Evolutionary conservation across 495 filamentous ascomycete species (phyloP).

Genomic region (Penicillium mononematosum): DNA sequence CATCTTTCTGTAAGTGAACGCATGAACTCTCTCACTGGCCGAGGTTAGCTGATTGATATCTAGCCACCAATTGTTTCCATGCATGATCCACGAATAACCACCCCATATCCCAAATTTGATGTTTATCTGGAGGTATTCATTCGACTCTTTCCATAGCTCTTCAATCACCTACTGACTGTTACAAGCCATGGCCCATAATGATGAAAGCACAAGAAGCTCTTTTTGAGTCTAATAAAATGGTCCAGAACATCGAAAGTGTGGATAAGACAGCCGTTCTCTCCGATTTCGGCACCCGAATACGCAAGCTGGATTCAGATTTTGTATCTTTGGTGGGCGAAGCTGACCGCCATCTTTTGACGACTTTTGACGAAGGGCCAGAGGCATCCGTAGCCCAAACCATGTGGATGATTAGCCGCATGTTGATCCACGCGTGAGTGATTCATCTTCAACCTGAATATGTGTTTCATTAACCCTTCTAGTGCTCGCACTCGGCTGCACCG

Average conservation of each 20-base stretch:
- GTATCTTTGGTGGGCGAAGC: slow-evolving; percentile 16
- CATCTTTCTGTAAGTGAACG: slow-evolving; percentile 19
- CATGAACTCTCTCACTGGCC: background rate
- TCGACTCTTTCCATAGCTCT: background rate
- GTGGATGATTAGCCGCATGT: slow-evolving; percentile 23
- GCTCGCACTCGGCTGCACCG: slow-evolving; percentile 51
- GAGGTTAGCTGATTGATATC: background rate
- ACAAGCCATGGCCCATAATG: slow-evolving; percentile 44
- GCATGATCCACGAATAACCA: slow-evolving; percentile 47
- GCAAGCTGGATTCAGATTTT: slow-evolving; percentile 13
- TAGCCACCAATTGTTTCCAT: slow-evolving; percentile 46
- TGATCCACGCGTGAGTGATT: slow-evolving; percentile 21
- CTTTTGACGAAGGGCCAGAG: slow-evolving; percentile 16
- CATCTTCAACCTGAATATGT: background rate
- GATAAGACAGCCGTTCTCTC: slow-evolving; percentile 4
- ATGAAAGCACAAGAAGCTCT: slow-evolving; percentile 49
- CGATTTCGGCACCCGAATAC: slow-evolving; percentile 16
- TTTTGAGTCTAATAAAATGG: slow-evolving; percentile 38
- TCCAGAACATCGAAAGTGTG: slow-evolving; percentile 19
- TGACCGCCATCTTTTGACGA: slow-evolving; percentile 16
- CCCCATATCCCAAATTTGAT: slow-evolving; percentile 43
- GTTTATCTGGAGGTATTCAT: slow-evolving; percentile 42
- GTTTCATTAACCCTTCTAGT: slow-evolving; percentile 22
- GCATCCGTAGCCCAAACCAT: slow-evolving; percentile 19
- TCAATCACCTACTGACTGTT: slow-evolving; percentile 2